These are phyloP conservation scores for Eutrema heterophyllum DNA, from an alignment of 345 rosid species.

Conservation along the genomic window DNA sequence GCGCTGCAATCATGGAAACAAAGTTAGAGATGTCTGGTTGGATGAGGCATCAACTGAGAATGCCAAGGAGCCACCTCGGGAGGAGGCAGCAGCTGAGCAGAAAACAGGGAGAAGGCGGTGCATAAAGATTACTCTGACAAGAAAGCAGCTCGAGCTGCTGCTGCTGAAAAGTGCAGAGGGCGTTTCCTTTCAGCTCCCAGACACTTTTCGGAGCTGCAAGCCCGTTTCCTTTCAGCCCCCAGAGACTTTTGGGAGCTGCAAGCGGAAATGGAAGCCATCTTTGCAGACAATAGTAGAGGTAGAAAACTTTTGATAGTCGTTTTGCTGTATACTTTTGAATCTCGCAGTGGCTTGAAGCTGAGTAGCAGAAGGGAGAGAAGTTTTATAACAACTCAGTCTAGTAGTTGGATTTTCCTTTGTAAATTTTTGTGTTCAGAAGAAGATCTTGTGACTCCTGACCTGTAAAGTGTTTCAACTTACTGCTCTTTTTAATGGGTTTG, in stretches of 20 bases:
- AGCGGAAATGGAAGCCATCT: constrained; percentile 56
- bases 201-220: not conserved
- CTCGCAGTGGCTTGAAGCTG: not conserved
- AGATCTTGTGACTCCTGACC: constrained; percentile 3
- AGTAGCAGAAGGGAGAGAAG: not conserved
- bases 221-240: no score
- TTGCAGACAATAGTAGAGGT: constrained; percentile 45
- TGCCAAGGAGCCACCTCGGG: constrained; percentile 24
- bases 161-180: constrained; percentile 27
- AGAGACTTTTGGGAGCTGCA: not conserved
- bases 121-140: constrained; percentile 43
- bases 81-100: not conserved
- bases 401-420: constrained; percentile 7
- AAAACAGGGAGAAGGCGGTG: constrained; percentile 21
- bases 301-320: constrained; percentile 16
- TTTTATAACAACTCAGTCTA: not conserved
- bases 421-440: constrained; percentile 6
- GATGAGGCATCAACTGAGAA: constrained; percentile 26
- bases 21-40: constrained; percentile 29
- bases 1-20: constrained; percentile 25
- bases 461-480: constrained; percentile 5
- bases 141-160: constrained; percentile 42
- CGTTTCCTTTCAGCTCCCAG: constrained; percentile 14
- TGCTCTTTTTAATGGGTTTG: constrained; percentile 4
- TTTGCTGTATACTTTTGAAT: not conserved